phyloP scores from a whole-genome alignment of 2,329 filamentous ascomycete species.

The Colletotrichum melonis region DNA sequence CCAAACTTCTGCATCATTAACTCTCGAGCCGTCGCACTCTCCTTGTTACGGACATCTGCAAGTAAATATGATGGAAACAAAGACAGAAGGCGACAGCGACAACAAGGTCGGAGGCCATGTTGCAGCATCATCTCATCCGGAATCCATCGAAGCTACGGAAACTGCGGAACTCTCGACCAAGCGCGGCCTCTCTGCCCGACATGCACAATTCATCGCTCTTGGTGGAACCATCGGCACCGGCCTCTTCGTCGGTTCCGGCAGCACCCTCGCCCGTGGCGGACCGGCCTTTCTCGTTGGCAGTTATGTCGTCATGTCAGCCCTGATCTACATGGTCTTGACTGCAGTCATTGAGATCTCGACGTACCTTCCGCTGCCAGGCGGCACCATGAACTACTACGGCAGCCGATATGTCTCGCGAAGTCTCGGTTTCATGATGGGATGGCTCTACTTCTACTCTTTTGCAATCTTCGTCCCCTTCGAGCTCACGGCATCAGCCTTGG shows the following conservation, averaged over 20 bases:
- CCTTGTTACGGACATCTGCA: not conserved
- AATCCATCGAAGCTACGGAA: not conserved
- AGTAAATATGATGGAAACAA: not conserved
- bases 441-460: constrained; percentile 69
- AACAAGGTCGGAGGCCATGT: not conserved
- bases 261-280: not conserved
- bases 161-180: not conserved
- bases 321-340: constrained; percentile 55
- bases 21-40: not conserved
- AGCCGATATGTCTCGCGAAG: constrained; percentile 62
- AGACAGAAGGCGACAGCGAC: not conserved
- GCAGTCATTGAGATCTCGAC: constrained; percentile 38
- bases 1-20: not conserved
- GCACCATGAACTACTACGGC: constrained; percentile 35
- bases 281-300: not conserved
- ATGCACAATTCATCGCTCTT: constrained; percentile 59
- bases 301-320: not conserved
- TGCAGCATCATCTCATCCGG: not conserved
- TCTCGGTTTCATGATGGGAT: constrained; percentile 64
- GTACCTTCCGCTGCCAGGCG: constrained; percentile 41
- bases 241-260: not conserved
- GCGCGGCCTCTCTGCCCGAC: constrained; percentile 41
- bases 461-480: constrained; percentile 51
- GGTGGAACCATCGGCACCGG: constrained; percentile 59
- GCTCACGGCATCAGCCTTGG: constrained; percentile 39